A percentile compares a stretch with the other conserved stretches of the same genome.
phyloP scores from a whole-genome alignment of 2,329 filamentous ascomycete genomes.

The Aureobasidium sp. region DNA sequence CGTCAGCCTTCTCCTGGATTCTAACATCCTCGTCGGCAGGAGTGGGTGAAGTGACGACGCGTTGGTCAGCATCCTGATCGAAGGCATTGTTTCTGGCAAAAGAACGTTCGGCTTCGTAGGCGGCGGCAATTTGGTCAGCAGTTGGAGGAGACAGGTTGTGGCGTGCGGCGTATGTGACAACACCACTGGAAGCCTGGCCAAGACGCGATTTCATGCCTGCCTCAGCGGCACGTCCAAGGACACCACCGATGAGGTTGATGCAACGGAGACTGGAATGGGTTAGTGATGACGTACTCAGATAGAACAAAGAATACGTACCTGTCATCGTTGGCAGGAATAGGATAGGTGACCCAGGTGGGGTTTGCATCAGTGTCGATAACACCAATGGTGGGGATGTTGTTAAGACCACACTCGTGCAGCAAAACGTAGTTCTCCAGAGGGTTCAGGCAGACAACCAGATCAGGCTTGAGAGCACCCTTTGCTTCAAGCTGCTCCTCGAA shows the following conservation, averaged over 20 bases:
- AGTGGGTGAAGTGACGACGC: background rate
- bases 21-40: constrained; percentile 2
- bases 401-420: constrained; percentile 81
- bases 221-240: constrained; percentile 77
- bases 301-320: constrained; percentile 41
- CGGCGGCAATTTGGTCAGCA: constrained; percentile 3
- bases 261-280: constrained; percentile 58
- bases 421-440: constrained; percentile 85
- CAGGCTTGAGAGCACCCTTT: constrained; percentile 64
- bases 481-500: constrained; percentile 59
- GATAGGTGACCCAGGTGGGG: constrained; percentile 90
- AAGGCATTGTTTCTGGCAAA: background rate
- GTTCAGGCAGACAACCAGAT: constrained; percentile 88
- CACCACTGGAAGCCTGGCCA: constrained; percentile 51
- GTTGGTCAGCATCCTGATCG: constrained; percentile 2
- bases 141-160: constrained; percentile 23
- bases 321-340: constrained; percentile 95
- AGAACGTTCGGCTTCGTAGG: background rate
- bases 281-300: background rate
- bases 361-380: constrained; percentile 90
- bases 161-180: constrained; percentile 48
- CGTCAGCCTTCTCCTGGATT: background rate
- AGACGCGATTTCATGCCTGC: constrained; percentile 62
- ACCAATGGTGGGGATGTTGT: constrained; percentile 87
- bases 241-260: constrained; percentile 71